A percentile compares a stretch with the other conserved stretches of the same genome.
phyloP scores from a whole-genome alignment of 805 yeast genomes.

The Zygotorulaspora sp. region DNA sequence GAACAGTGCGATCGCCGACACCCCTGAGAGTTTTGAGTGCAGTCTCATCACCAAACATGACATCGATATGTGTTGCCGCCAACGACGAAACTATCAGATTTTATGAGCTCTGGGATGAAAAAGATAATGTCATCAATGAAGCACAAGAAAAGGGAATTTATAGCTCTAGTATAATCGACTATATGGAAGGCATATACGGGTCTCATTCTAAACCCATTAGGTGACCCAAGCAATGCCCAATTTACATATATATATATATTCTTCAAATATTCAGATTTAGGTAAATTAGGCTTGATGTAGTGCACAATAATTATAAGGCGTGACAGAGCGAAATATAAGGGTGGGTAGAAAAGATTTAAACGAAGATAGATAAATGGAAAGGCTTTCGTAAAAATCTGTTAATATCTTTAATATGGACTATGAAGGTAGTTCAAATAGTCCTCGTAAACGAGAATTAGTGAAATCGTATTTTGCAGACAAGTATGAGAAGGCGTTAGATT shows the following conservation, averaged over 20 bases:
- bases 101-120: slow-evolving; percentile 62
- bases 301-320: background rate
- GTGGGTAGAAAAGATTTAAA: too few species aligned
- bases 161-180: slow-evolving; percentile 55
- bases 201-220: slow-evolving; percentile 10
- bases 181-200: slow-evolving; percentile 48
- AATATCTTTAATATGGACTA: too few species aligned
- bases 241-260: background rate
- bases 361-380: too few species aligned
- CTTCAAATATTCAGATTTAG: too few species aligned
- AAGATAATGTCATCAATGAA: slow-evolving; percentile 35
- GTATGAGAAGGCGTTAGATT: slow-evolving; percentile 26
- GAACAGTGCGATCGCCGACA: slow-evolving; percentile 47
- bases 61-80: slow-evolving; percentile 64
- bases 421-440: background rate
- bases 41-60: slow-evolving; percentile 58
- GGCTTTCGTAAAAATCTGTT: too few species aligned
- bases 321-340: background rate
- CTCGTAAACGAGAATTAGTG: slow-evolving; percentile 18
- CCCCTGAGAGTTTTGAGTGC: slow-evolving; percentile 63
- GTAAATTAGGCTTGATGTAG: too few species aligned
- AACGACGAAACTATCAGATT: slow-evolving; percentile 76
- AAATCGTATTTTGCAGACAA: slow-evolving; percentile 23
- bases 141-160: slow-evolving; percentile 44
- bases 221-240: slow-evolving; percentile 1